These are phyloP conservation scores for Fusarium tupiense DNA, from an alignment of 2,329 filamentous ascomycete genomes.

Conservation along the genomic window DNA sequence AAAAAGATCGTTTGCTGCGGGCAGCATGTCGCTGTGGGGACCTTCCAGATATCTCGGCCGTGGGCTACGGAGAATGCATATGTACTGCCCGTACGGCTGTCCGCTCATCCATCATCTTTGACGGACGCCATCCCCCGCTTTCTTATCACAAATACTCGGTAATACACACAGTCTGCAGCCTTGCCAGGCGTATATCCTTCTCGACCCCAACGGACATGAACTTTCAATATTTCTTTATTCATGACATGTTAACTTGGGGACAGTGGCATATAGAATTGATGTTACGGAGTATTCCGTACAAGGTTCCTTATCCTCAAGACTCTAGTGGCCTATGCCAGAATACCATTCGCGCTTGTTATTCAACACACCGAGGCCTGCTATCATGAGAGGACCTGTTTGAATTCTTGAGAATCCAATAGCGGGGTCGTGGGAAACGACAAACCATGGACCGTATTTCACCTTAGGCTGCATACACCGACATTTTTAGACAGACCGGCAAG, in stretches of 20 bases:
- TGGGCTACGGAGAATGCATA: conserved; percentile 33
- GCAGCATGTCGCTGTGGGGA: conserved; percentile 31
- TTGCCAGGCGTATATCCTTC: conserved; percentile 33
- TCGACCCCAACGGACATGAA: conserved; percentile 1
- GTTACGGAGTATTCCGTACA: not conserved
- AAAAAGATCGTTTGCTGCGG: conserved; percentile 24
- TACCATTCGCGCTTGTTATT: conserved; percentile 10
- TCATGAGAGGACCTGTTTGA: not conserved
- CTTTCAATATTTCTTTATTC: conserved; percentile 3
- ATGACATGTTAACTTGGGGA: not conserved
- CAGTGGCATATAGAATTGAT: not conserved
- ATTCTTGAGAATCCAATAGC: conserved; percentile 20
- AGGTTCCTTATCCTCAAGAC: not conserved
- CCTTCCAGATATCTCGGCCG: conserved; percentile 40
- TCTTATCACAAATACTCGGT: conserved; percentile 34
- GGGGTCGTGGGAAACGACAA: conserved; percentile 29
- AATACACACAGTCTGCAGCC: conserved; percentile 38
- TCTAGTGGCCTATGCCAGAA: conserved; percentile 8
- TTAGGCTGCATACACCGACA: conserved; percentile 42
- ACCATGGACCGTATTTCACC: conserved; percentile 10
- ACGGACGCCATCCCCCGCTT: conserved; percentile 37
- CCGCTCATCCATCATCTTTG: conserved; percentile 22
- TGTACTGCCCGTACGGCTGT: conserved; percentile 26
- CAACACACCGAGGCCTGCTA: conserved; percentile 2
- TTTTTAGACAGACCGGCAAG: conserved; percentile 37